phyloP scores from a whole-genome alignment of 2,329 filamentous ascomycete species.

The Fusarium mangiferae region DNA sequence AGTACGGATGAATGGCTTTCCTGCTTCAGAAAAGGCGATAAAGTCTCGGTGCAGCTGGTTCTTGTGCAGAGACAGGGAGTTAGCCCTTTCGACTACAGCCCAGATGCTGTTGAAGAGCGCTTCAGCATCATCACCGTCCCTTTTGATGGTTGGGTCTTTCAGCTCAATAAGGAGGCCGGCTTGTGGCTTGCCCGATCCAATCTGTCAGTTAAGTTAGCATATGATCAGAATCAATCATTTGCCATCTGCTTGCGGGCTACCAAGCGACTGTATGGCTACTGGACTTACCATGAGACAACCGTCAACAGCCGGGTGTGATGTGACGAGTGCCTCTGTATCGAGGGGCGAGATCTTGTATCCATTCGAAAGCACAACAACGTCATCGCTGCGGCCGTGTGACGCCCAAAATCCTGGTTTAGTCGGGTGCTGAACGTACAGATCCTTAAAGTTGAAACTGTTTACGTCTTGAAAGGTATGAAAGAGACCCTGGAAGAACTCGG shows the following conservation, averaged over 20 bases:
- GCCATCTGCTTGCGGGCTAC: neutral
- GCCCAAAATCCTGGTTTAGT: constrained; percentile 44
- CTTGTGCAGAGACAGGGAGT: constrained; percentile 52
- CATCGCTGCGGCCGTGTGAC: constrained; percentile 46
- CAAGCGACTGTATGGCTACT: neutral
- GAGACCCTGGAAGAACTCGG: constrained; percentile 27
- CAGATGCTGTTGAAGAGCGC: constrained; percentile 56
- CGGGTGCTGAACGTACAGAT: constrained; percentile 44
- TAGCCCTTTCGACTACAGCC: constrained; percentile 56
- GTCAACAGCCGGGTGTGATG: constrained; percentile 39
- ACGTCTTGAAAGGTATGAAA: constrained; percentile 48
- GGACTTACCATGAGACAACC: constrained; percentile 38
- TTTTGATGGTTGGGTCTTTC: constrained; percentile 34
- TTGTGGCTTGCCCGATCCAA: constrained; percentile 39
- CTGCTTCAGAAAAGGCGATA: constrained; percentile 53
- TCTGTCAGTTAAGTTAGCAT: neutral
- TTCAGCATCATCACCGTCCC: constrained; percentile 15
- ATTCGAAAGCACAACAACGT: constrained; percentile 46
- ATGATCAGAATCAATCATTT: too few species aligned
- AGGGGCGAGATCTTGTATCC: constrained; percentile 48
- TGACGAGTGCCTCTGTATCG: constrained; percentile 44
- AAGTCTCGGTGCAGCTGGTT: constrained; percentile 55
- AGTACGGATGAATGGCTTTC: constrained; percentile 57
- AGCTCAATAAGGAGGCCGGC: constrained; percentile 45
- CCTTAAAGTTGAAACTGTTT: constrained; percentile 46